These are phyloP conservation scores for Clausena lansium DNA, from an alignment of 345 rosid genomes.

Conservation along the genomic window DNA sequence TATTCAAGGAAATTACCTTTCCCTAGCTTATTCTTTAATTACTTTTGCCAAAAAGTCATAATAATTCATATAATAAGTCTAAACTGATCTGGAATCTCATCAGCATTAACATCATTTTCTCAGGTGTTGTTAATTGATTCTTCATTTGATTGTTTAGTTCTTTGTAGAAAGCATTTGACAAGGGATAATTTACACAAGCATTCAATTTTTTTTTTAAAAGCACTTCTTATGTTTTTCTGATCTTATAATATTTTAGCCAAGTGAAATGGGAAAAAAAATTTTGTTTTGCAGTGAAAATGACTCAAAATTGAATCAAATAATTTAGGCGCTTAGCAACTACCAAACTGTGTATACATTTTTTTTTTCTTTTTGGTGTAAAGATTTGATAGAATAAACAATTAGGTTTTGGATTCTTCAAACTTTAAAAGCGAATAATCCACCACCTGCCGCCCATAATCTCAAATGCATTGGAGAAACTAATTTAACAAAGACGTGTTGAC, in stretches of 20 bases:
- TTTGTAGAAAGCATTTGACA: not conserved
- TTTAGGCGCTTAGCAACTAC: not conserved
- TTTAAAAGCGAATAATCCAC: not conserved
- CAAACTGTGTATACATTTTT: not conserved
- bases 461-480: slow-evolving; percentile 5
- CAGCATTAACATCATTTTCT: not conserved
- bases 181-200: not conserved
- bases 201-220: not conserved
- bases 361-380: not conserved
- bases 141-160: not conserved
- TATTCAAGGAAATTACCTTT: not conserved
- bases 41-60: slow-evolving; percentile 2
- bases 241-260: not conserved
- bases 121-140: not conserved
- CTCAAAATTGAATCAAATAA: not conserved
- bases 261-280: not conserved
- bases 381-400: slow-evolving; percentile 4
- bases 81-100: not conserved
- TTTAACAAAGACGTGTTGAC: slow-evolving; percentile 29
- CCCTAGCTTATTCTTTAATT: not conserved
- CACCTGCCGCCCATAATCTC: slow-evolving; percentile 16
- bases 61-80: not conserved
- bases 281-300: not conserved
- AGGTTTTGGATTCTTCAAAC: not conserved
- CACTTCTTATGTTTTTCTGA: not conserved